Evolutionary conservation across 2,329 filamentous ascomycete species (phyloP), one percentile per base, ranked within the genome.

Genomic region (Fusarium nanum): DNA sequence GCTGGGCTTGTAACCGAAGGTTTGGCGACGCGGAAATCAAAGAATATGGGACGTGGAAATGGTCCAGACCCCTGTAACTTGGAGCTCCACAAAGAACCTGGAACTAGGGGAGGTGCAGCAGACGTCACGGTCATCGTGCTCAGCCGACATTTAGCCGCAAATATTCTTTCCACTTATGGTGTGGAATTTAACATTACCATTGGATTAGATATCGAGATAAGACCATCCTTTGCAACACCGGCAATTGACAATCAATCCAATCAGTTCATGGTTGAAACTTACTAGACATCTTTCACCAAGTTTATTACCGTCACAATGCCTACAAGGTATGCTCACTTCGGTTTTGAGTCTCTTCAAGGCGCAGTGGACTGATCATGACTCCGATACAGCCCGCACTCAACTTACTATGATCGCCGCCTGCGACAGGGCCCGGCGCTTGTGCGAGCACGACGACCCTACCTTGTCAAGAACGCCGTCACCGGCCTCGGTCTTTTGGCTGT

Each of bases 361-460:
- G 46, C 56, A 46, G 61, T 73, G 56, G 60, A 62, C 73, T 75
- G 63, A 76, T 65, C 67, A 70, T 62, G 59, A 46, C 63, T 42
- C 48, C 42, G 56, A 60, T 83, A 80, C 73, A 82, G 84, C 75
- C 81, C 83, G 73, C 85, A 82, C 67, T 84, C 83, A 45, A 94
- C 93, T 71, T 99, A 99, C 87, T 99, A 98, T 86, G 93, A 97
- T 82, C 90, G 91, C 78, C 87, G 92, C 77, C 92, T 92, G 83
- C 91, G 92, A 71, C 94, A 97, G 81, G 92, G 93, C 66, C 91
- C 94, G 50, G 93, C 97, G 59, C 90, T 99, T 71, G 91, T 98
- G 79, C 93, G 96, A 78, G 95, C 96, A 59, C 91, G 97, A 75
- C 90, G 93, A 75, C 96, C 96, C 52, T 99, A 97, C 80, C 87